A percentile compares a stretch with the other conserved stretches of the same genome.
Conservation (phyloP, 805 yeast species). For the Starmerella bombi region DNA sequence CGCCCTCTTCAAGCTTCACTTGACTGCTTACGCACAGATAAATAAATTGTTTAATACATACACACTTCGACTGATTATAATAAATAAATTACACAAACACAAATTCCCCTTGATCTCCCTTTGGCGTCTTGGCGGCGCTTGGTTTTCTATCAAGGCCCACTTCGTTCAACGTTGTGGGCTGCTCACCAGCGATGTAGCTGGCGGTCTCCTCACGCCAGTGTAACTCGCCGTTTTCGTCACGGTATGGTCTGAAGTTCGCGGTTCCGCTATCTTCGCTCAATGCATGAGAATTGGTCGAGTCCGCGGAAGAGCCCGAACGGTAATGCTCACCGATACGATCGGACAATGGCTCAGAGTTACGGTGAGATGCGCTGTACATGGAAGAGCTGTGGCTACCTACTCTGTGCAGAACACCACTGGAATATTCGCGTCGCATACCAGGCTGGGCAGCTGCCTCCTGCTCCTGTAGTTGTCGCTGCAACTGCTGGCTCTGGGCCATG, state of each 20-base stretch:
- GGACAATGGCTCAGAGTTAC: constrained; percentile 4
- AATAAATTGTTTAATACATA: background rate
- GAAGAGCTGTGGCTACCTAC: constrained; percentile 27
- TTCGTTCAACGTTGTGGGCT: constrained; percentile 4
- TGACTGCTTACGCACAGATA: background rate
- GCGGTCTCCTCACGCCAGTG: constrained; percentile 21
- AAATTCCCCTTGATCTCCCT: constrained; percentile 24
- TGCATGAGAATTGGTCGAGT: constrained; percentile 18
- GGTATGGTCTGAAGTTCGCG: constrained; percentile 23
- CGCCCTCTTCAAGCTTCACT: background rate
- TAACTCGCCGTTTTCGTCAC: constrained; percentile 27
- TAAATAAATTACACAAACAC: constrained; percentile 24
- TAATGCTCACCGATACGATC: constrained; percentile 19
- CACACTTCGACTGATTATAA: too few relatives aligned
- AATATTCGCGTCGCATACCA: constrained; percentile 24
- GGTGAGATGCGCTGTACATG: constrained; percentile 7
- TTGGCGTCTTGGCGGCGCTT: constrained; percentile 24
- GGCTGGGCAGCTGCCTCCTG: background rate
- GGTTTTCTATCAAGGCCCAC: constrained; percentile 23
- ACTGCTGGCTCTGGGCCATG: background rate
- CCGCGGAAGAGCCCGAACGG: constrained; percentile 27
- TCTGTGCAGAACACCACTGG: constrained; percentile 25
- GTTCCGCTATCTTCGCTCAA: constrained; percentile 17
- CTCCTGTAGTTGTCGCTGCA: background rate
- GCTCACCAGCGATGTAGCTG: constrained; percentile 1